These are phyloP conservation scores for Agrocybe pediades DNA, from an alignment of 768 basidiomycete species.

Conservation along the genomic window DNA sequence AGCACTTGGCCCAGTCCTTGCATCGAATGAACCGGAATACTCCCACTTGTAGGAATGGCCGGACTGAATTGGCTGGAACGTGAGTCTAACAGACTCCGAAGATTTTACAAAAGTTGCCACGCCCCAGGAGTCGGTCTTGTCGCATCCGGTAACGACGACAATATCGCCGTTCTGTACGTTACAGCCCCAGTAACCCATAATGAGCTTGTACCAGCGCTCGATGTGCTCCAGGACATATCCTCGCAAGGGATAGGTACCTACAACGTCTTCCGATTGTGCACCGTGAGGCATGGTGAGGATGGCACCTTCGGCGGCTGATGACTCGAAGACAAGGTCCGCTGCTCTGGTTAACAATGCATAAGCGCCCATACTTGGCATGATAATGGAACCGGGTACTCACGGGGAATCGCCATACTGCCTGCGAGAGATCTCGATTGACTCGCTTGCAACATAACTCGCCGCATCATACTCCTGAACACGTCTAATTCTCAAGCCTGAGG, in stretches of 20 bases:
- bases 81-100: background rate
- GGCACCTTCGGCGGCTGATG: constrained; percentile 14
- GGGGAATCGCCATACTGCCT: too few species aligned
- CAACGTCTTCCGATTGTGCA: constrained; percentile 9
- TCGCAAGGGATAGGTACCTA: background rate
- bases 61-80: background rate
- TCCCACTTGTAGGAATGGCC: constrained; percentile 5
- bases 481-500: background rate
- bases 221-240: constrained; percentile 5
- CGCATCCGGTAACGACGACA: constrained; percentile 18
- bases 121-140: constrained; percentile 18
- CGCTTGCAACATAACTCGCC: constrained; percentile 7
- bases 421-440: background rate
- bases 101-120: constrained; percentile 14
- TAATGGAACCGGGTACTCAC: too few species aligned
- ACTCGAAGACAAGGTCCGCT: constrained; percentile 4
- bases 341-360: background rate
- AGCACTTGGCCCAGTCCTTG: constrained; percentile 1
- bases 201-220: constrained; percentile 16
- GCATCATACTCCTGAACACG: background rate
- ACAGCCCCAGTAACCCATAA: constrained; percentile 10
- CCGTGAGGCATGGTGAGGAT: constrained; percentile 16
- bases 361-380: background rate
- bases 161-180: constrained; percentile 20
- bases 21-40: constrained; percentile 4